phyloP scores from a whole-genome alignment of 2,329 filamentous ascomycete genomes.

The Emmonsia crescens region DNA sequence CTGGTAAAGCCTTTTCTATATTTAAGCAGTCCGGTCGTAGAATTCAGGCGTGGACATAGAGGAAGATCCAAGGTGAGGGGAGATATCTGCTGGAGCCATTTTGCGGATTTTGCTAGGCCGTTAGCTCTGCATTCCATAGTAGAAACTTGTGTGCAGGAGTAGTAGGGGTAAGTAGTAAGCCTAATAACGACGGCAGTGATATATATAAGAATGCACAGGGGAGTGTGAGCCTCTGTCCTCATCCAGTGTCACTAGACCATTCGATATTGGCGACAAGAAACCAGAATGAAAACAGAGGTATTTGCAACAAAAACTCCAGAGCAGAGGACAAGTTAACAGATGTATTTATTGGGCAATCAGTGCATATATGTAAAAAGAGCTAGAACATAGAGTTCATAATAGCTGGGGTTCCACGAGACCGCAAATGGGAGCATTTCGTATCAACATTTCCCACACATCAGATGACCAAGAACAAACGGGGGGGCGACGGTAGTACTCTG shows the following conservation, averaged over 20 bases:
- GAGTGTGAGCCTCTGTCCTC: no score
- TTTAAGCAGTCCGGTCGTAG: background rate
- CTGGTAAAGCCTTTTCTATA: background rate
- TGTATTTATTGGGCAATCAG: background rate
- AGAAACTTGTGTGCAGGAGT: background rate
- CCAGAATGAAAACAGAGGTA: background rate
- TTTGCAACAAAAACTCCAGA: background rate
- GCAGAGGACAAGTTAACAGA: background rate
- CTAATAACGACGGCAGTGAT: background rate
- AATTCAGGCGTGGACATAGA: background rate
- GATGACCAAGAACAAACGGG: background rate
- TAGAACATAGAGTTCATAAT: background rate
- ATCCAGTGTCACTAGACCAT: background rate
- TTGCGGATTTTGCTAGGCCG: conserved; percentile 10
- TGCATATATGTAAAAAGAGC: background rate
- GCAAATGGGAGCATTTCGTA: background rate
- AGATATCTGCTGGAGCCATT: conserved; percentile 9
- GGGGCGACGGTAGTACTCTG: no score
- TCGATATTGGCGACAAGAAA: background rate
- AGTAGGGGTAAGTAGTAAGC: background rate
- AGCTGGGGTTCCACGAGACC: background rate
- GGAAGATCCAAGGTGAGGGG: conserved; percentile 5
- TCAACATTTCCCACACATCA: background rate
- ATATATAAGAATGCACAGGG: background rate
- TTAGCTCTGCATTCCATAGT: conserved; percentile 16